A percentile compares a stretch with the other conserved stretches of the same genome.
These are phyloP conservation scores for Aspergillus thermomutatus DNA, from an alignment of 2,329 filamentous ascomycete genomes.

Conservation along the genomic window DNA sequence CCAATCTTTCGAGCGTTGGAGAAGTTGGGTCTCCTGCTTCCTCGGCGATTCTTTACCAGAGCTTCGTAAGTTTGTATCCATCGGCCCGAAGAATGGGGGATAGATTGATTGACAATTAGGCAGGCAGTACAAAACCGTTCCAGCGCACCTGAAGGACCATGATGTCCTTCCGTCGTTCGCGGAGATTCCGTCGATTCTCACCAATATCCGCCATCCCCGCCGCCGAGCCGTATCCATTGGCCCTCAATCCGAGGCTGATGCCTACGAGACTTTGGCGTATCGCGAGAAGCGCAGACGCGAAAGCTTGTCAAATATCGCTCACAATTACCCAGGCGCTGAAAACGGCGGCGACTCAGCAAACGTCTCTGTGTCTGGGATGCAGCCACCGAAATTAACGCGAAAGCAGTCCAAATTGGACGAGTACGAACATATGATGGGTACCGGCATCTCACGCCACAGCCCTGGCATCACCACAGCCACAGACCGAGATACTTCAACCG, in stretches of 20 bases:
- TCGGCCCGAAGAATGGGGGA: neutral
- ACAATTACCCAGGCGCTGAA: conserved; percentile 23
- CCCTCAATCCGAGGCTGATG: conserved; percentile 92
- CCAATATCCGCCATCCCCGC: conserved; percentile 73
- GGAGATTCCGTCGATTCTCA: conserved; percentile 77
- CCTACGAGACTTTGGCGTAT: conserved; percentile 91
- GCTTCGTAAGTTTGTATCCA: conserved; percentile 58
- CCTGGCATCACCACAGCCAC: conserved; percentile 31
- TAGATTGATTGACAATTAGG: neutral
- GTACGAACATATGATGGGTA: conserved; percentile 72
- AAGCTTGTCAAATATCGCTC: conserved; percentile 48
- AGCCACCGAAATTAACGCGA: conserved; percentile 37
- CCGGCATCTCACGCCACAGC: conserved; percentile 49
- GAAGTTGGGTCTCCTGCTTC: conserved; percentile 71
- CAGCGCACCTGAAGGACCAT: conserved; percentile 68
- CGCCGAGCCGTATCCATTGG: conserved; percentile 83
- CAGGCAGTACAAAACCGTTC: conserved; percentile 78
- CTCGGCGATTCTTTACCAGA: conserved; percentile 84
- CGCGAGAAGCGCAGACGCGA: conserved; percentile 67
- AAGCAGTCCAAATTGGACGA: conserved; percentile 55
- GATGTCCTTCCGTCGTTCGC: conserved; percentile 88
- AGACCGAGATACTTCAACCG: conserved; percentile 19
- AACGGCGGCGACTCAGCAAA: conserved; percentile 16
- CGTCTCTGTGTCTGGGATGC: conserved; percentile 24
- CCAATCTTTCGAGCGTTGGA: conserved; percentile 86